Evolutionary conservation across 2,329 filamentous ascomycete species (phyloP), one percentile per base, ranked within the genome.

Genomic region (Pyrenophora seminiperda): DNA sequence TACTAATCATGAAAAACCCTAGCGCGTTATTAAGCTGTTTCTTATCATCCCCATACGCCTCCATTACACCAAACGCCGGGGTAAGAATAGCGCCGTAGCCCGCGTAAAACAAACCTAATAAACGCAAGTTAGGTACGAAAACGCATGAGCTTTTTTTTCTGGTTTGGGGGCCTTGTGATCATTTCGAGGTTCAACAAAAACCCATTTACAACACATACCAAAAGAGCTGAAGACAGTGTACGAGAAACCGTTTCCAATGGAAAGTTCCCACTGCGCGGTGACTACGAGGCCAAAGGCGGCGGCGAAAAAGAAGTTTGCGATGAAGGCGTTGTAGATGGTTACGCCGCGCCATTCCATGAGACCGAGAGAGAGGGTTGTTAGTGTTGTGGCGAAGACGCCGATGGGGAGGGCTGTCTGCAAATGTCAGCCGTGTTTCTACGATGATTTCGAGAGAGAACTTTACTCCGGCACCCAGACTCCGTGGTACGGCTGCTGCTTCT

Each of bases 211-310:
- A n/a, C n/a, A 51, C 66, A 38, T 53, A 76, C 81, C 79, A 51
- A 83, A 83, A 5, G 80, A 80, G 50, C 77, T 78, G 29, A 82
- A 75, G 0, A 81, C 78, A 0, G 79, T 83, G 47, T 83, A 83
- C 0, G 74, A 74, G 47, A 81, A 81, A 0, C 76, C 77, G 43
- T 83, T 82, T 0, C 81, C 81, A 9, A 76, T 67, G 0, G 78
- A 75, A 0, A 83, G 62, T 58, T 83, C 80, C 81, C 81, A 83
- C 56, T 83, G 80, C 4, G 81, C 81, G 0, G 79, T 78, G 1
- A 84, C 69, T 0, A 83, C 70, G 53, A 84, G n/a, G 6, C 47
- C 80, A 41, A 83, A 74, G 0, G 76, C 79, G 3, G 74, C 74
- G 3, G 76, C 68, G 52, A 81, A 81, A 68, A 81, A 82, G 68